Conservation (phyloP, 495 filamentous ascomycete species). For the Rusavskia elegans region DNA sequence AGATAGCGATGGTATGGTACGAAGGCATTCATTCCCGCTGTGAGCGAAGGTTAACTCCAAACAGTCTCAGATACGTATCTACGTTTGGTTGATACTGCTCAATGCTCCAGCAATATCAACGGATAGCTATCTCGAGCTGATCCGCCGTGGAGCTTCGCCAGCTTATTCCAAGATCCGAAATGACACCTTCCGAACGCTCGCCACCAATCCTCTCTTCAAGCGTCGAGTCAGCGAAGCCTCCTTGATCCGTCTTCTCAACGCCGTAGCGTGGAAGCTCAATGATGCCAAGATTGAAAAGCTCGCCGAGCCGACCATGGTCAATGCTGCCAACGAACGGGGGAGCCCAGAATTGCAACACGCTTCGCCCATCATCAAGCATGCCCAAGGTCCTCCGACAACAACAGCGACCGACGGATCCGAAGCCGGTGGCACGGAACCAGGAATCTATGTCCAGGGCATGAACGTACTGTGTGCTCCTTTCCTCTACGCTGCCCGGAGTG, state of each 20-base stretch:
- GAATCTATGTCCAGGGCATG: slow-evolving; percentile 96
- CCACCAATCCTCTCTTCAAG: slow-evolving; percentile 90
- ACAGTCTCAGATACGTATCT: slow-evolving; percentile 84
- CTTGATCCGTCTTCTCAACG: slow-evolving; percentile 89
- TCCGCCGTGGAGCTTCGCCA: slow-evolving; percentile 83
- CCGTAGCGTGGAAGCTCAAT: slow-evolving; percentile 81
- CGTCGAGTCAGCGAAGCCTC: slow-evolving; percentile 89
- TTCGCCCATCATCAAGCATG: slow-evolving; percentile 31
- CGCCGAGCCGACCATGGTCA: slow-evolving; percentile 14
- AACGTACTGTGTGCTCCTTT: slow-evolving; percentile 98
- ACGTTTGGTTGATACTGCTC: slow-evolving; percentile 87
- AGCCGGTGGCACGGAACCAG: slow-evolving; percentile 37
- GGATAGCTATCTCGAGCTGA: slow-evolving; percentile 73
- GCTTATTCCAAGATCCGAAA: slow-evolving; percentile 96
- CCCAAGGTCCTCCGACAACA: slow-evolving; percentile 10
- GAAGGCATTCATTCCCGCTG: slow-evolving; percentile 10
- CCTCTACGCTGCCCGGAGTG: slow-evolving; percentile 84
- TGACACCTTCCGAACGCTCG: slow-evolving; percentile 90
- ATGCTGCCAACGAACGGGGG: slow-evolving; percentile 9
- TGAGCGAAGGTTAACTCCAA: neutral
- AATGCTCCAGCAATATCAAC: slow-evolving; percentile 70
- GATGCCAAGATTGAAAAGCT: slow-evolving; percentile 46
- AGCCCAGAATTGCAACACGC: slow-evolving; percentile 15
- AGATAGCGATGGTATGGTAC: slow-evolving; percentile 82
- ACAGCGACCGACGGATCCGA: slow-evolving; percentile 41